Percentiles rank a stretch among this genome's conserved stretches.
Conservation (phyloP, 169 alveolate species). For the Eimeria acervulina region DNA sequence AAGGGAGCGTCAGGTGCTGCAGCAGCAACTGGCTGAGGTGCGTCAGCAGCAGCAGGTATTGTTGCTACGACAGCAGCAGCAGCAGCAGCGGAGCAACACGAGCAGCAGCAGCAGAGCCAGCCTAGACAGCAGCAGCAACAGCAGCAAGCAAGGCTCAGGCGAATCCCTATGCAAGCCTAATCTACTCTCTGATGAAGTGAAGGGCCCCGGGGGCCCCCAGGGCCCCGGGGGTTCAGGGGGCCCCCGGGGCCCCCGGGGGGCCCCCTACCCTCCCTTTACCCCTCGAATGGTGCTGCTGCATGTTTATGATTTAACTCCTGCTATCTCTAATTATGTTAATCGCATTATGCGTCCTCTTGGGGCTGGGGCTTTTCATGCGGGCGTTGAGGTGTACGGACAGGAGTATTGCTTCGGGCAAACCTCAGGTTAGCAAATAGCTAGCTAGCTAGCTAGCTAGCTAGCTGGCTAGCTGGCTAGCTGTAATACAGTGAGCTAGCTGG, state of each 20-base stretch:
- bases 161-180: background rate
- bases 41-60: conserved; percentile 26
- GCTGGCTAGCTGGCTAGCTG: no score
- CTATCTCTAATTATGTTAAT: conserved; percentile 56
- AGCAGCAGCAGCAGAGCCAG: conserved; percentile 42
- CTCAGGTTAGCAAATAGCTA: background rate
- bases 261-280: background rate
- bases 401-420: conserved; percentile 78
- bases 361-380: conserved; percentile 81
- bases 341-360: conserved; percentile 72
- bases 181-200: no score
- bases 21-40: conserved; percentile 63
- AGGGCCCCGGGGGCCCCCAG: background rate
- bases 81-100: background rate
- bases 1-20: background rate
- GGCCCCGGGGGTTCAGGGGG: no score
- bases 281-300: conserved; percentile 49
- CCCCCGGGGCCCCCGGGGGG: conserved; percentile 34
- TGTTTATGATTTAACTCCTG: conserved; percentile 65
- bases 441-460: no score
- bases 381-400: conserved; percentile 76
- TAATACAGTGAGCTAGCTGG: no score
- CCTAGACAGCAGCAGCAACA: conserved; percentile 29
- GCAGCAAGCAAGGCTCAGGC: background rate
- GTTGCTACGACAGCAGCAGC: background rate